phyloP scores from a whole-genome alignment of 495 filamentous ascomycete species.

The Pyrenula massariospora region DNA sequence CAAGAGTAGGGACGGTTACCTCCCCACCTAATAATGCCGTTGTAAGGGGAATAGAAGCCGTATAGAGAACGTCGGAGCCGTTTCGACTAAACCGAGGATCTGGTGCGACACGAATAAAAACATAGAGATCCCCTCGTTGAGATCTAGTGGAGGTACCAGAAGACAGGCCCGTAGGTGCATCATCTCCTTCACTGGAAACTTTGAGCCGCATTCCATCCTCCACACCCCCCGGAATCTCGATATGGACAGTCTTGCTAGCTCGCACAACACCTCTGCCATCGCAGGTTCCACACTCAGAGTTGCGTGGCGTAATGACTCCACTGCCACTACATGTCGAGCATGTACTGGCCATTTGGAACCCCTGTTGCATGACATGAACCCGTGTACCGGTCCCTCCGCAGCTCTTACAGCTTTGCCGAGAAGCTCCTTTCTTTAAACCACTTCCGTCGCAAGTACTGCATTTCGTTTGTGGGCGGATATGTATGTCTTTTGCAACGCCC shows the following conservation, averaged over 20 bases:
- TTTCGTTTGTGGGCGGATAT: slow-evolving; percentile 59
- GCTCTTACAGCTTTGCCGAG: slow-evolving; percentile 56
- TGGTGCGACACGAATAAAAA: slow-evolving; percentile 68
- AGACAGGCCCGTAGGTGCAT: slow-evolving; percentile 58
- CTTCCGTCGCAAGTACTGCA: slow-evolving; percentile 74
- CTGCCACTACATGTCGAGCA: slow-evolving; percentile 70
- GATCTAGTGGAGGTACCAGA: slow-evolving; percentile 44
- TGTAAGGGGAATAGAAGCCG: slow-evolving; percentile 79
- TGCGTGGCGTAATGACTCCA: slow-evolving; percentile 59
- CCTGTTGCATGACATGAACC: slow-evolving; percentile 79
- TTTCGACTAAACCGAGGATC: slow-evolving; percentile 78
- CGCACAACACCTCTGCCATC: slow-evolving; percentile 65
- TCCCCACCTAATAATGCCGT: slow-evolving; percentile 89
- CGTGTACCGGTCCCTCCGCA: slow-evolving; percentile 81
- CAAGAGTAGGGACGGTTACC: slow-evolving; percentile 77
- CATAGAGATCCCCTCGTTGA: slow-evolving; percentile 72
- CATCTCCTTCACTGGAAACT: slow-evolving; percentile 73
- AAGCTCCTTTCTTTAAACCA: slow-evolving; percentile 72
- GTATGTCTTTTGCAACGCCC: slow-evolving; percentile 67
- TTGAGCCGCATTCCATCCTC: slow-evolving; percentile 90
- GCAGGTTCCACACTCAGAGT: slow-evolving; percentile 70
- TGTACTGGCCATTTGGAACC: slow-evolving; percentile 90
- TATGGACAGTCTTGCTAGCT: slow-evolving; percentile 63
- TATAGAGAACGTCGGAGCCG: slow-evolving; percentile 86
- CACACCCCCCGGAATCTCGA: slow-evolving; percentile 89